These are phyloP conservation scores for Hypoxylon fuscum DNA, from an alignment of 495 filamentous ascomycete species.

Conservation along the genomic window DNA sequence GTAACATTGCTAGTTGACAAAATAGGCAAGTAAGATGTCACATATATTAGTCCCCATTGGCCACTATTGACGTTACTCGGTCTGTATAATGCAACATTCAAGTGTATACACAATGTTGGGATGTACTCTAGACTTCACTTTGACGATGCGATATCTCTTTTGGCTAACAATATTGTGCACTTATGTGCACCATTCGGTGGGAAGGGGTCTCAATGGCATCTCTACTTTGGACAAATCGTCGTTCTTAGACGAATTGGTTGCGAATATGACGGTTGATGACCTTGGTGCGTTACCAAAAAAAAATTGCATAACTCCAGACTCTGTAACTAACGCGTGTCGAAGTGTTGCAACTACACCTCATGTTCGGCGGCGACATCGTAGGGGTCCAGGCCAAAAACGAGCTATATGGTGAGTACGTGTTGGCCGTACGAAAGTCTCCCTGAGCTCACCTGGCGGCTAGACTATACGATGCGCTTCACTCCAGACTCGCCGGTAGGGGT, in stretches of 20 bases:
- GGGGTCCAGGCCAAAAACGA: conserved; percentile 52
- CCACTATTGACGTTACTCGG: neutral
- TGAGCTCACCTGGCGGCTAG: conserved; percentile 26
- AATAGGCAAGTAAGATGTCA: neutral
- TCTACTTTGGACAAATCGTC: conserved; percentile 22
- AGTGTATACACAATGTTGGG: too few relatives aligned
- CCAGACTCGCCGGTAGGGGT: conserved; percentile 44
- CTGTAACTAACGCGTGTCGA: neutral
- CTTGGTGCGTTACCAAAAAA: conserved; percentile 26
- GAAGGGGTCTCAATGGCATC: neutral
- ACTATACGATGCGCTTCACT: conserved; percentile 47
- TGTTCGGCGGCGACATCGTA: conserved; percentile 55
- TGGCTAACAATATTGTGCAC: neutral
- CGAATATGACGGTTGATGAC: conserved; percentile 45
- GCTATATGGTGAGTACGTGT: conserved; percentile 46
- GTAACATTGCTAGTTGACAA: conserved; percentile 17
- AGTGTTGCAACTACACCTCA: conserved; percentile 54
- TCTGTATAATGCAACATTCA: too few relatives aligned
- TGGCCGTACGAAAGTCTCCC: neutral
- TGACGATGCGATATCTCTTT: conserved; percentile 8
- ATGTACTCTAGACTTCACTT: neutral
- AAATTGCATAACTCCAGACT: neutral
- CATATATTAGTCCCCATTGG: neutral
- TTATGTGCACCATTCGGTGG: neutral
- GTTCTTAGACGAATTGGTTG: conserved; percentile 37